Percentiles rank a stretch among this genome's conserved stretches.
Evolutionary conservation across 1,139 yeast species (phyloP).

Genomic region (Debaryomyces psychrophilus): DNA sequence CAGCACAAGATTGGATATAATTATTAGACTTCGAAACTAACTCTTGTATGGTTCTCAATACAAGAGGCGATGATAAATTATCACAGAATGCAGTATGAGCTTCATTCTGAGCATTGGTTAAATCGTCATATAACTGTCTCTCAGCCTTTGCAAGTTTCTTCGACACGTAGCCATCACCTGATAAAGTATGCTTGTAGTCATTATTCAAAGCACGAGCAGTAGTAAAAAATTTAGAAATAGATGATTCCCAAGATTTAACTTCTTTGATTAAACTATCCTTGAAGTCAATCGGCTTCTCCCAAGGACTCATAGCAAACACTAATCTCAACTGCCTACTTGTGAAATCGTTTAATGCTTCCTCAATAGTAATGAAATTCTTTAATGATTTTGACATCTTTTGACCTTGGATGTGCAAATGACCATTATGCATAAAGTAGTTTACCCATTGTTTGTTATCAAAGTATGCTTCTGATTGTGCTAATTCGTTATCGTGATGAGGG

Average conservation of each 20-base stretch:
- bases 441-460: slow-evolving; percentile 93
- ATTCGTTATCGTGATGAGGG: slow-evolving; percentile 99
- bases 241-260: slow-evolving; percentile 73
- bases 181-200: slow-evolving; percentile 58
- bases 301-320: slow-evolving; percentile 85
- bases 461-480: slow-evolving; percentile 96
- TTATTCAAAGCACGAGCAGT: slow-evolving; percentile 75
- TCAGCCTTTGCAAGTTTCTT: slow-evolving; percentile 60
- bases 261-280: slow-evolving; percentile 78
- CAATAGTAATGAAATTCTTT: slow-evolving; percentile 92
- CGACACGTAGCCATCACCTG: slow-evolving; percentile 50
- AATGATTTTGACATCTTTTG: slow-evolving; percentile 96
- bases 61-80: slow-evolving; percentile 79
- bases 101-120: slow-evolving; percentile 57
- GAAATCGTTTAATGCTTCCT: slow-evolving; percentile 76
- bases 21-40: slow-evolving; percentile 72
- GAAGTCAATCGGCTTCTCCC: slow-evolving; percentile 93
- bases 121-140: slow-evolving; percentile 54
- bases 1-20: slow-evolving; percentile 58
- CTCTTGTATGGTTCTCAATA: slow-evolving; percentile 64
- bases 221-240: slow-evolving; percentile 80
- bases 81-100: slow-evolving; percentile 86
- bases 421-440: slow-evolving; percentile 93
- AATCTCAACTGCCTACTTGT: slow-evolving; percentile 82
- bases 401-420: slow-evolving; percentile 97